Evolutionary conservation across 2,329 filamentous ascomycete genomes (phyloP), one percentile per base, ranked within the genome.

Genomic region (Fusarium brachygibbosum): DNA sequence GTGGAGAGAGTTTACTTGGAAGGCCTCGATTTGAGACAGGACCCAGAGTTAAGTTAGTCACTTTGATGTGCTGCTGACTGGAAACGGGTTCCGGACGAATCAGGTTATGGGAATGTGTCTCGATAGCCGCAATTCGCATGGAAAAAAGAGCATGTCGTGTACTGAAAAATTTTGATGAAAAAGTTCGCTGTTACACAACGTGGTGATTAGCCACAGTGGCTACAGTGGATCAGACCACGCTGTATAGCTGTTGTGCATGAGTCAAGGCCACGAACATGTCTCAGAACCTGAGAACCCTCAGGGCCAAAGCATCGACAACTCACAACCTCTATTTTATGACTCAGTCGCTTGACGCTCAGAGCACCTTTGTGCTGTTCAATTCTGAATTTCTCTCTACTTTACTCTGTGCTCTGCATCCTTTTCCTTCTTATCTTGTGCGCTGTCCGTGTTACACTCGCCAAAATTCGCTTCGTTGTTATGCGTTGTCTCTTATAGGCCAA

Each of bases 21-120:
- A 40, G 66, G 66, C 66, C 66, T 69, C 66, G 63, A 63, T 63
- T 62, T 53, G 28, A 21, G 21, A 50, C 12, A 32, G 59, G 52
- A 25, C 59, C 45, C 21, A 40, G 32, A 38, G 37, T 51, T 52
- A 31, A 48, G 35, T 53, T 66, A 42, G 51, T 66, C 49, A 65
- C 25, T 50, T 19, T 23, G 21, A 28, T 50, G 38, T 46, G 49
- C 41, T 58, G 53, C 28, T 25, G 21, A 46, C 40, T 35, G 58
- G 34, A 45, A 55, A 21, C 28, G 23, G 6, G 45, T 17, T 52
- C 45, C n/a, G 50, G 35, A 17, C 66, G 44, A 69, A 59, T 68
- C 65, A 69, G 16, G 57, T 64, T n/a, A 63, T 51, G 12, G 16
- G 7, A 21, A 34, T 16, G 29, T 32, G 35, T 25, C 25, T 21